Percentiles rank a stretch among this genome's conserved stretches.
Evolutionary conservation across 2,329 filamentous ascomycete genomes (phyloP).

Genomic region (Colletotrichum gloeosporioides): DNA sequence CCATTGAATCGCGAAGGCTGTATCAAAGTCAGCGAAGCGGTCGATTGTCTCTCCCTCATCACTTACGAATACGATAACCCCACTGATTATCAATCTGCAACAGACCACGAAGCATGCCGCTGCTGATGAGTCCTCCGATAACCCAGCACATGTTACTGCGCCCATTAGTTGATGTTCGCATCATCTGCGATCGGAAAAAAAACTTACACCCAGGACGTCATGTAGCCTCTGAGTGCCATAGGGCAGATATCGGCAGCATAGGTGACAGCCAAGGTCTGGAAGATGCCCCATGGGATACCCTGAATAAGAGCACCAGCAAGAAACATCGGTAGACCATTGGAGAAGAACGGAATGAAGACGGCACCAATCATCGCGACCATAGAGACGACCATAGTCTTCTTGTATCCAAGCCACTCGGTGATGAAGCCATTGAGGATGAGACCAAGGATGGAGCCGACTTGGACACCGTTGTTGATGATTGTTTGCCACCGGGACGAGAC

Average conservation of each 20-base stretch:
- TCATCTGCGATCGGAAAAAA: neutral
- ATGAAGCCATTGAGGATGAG: constrained; percentile 52
- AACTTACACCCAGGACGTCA: constrained; percentile 33
- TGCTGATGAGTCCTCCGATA: constrained; percentile 43
- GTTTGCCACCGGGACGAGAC: constrained; percentile 58
- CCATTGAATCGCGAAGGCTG: constrained; percentile 37
- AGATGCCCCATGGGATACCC: constrained; percentile 38
- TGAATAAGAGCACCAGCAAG: constrained; percentile 42
- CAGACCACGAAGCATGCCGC: constrained; percentile 39
- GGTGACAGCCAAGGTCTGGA: constrained; percentile 39
- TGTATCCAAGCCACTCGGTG: constrained; percentile 47
- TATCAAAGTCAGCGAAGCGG: neutral
- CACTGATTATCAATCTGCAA: constrained; percentile 33
- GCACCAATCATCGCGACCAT: constrained; percentile 43
- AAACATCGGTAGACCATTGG: constrained; percentile 40
- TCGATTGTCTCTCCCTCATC: neutral
- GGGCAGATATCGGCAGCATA: constrained; percentile 44
- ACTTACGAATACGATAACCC: constrained; percentile 48
- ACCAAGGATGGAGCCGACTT: constrained; percentile 54
- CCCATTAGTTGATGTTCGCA: neutral
- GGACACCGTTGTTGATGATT: constrained; percentile 47
- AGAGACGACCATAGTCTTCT: constrained; percentile 46
- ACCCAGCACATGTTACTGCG: constrained; percentile 44
- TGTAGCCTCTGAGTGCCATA: constrained; percentile 34
- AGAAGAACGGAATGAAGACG: constrained; percentile 55